Base-by-base conservation (phyloP, 129 eudicot genomes). In the Flaveria trinervia region DNA sequence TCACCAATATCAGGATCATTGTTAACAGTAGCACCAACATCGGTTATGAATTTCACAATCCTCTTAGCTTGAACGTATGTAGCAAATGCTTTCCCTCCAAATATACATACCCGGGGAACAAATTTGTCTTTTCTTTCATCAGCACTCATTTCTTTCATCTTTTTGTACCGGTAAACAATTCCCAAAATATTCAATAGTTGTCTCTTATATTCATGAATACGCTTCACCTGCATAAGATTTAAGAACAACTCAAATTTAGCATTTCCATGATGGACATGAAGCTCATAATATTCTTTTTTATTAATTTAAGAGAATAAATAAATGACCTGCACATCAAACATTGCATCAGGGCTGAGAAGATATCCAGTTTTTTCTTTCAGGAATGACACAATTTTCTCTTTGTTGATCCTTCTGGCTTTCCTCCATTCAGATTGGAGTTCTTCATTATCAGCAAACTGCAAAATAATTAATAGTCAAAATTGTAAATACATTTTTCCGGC, bases 71-170 rank as follows among this genome's bases (percentile, higher is more conserved):
- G 98, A 66, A 90, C 76, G 75, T 93, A 93, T 9, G 98, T 93
- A 25, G 97, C 90, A 85, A 93, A 93, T 70, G 98, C 98, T 87
- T 90, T 93, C 62, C 98, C 98, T 50, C 98, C 98, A 85, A 93
- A 93, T 68, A 93, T 85, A 84, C 98, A 93, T n/a, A 86, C 98
- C 57, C 97, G 84, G 46, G 98, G 98, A 59, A 82, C 97, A 79
- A 75, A 88, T 65, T 80, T 90, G 5, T 70, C 83, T 70, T 78
- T 86, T 85, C 92, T 88, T 80, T 90, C 96, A 43, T 85, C 88
- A 56, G 85, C 71, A 62, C 78, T 86, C 92, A 93, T 86, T 84
- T 93, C 97, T 68, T 93, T 93, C 96, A 93, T 93, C 87, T 93
- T 88, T 66, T 93, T 93, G 71, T 93, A 93, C 18, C 92, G 90